Conservation (phyloP, 2,329 filamentous ascomycete species). For the Lecanicillium sp. region DNA sequence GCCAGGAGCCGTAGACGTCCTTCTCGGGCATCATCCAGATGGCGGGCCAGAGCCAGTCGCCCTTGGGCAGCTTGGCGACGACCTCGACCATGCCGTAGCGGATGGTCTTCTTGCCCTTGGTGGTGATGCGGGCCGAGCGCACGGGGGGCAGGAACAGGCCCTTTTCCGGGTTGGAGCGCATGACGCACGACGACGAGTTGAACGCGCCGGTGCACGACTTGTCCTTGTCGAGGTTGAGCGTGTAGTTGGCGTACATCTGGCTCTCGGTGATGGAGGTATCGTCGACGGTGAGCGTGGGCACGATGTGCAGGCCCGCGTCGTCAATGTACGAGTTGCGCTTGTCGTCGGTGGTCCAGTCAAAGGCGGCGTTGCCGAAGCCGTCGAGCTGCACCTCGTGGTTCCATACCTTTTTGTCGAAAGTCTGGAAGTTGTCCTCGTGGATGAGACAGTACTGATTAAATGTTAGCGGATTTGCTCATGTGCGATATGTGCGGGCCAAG, state of each 20-base stretch:
- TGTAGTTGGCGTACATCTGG: conserved; percentile 34
- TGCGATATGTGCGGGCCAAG: too few species aligned
- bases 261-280: conserved; percentile 32
- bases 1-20: conserved; percentile 44
- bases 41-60: conserved; percentile 51
- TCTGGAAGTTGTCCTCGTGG: conserved; percentile 43
- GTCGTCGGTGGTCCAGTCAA: conserved; percentile 50
- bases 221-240: conserved; percentile 37
- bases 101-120: conserved; percentile 38
- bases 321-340: conserved; percentile 42
- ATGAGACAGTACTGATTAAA: conserved; percentile 41
- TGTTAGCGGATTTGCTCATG: not conserved
- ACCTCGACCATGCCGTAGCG: conserved; percentile 48
- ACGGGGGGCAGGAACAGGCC: conserved; percentile 45
- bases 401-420: conserved; percentile 40
- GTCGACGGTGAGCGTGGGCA: conserved; percentile 44
- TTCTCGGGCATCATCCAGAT: conserved; percentile 47
- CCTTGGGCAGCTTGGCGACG: conserved; percentile 43
- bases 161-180: conserved; percentile 35
- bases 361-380: conserved; percentile 42
- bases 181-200: conserved; percentile 28
- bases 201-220: conserved; percentile 36
- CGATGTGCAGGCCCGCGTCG: conserved; percentile 44
- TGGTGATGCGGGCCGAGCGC: conserved; percentile 42
- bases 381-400: conserved; percentile 40